Percentiles rank a stretch among this genome's conserved stretches.
Evolutionary conservation across 2,329 filamentous ascomycete genomes (phyloP).

Genomic region (Xylaria sp.): DNA sequence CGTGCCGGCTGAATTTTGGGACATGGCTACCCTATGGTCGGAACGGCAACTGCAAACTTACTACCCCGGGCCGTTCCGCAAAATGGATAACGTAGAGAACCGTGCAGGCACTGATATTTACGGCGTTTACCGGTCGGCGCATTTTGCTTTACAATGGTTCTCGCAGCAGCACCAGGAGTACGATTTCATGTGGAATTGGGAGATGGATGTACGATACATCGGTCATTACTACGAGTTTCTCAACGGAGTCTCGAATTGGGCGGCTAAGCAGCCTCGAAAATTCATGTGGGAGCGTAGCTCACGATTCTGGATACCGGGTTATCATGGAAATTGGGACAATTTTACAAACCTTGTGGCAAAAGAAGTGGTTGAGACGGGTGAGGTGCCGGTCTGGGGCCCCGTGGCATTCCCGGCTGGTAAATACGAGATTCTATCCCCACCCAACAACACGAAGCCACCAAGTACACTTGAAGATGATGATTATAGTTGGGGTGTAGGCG

Average conservation of each 20-base stretch:
- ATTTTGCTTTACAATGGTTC: conserved; percentile 54
- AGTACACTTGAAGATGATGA: conserved; percentile 67
- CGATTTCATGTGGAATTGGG: conserved; percentile 55
- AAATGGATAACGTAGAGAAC: conserved; percentile 54
- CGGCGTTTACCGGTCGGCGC: conserved; percentile 56
- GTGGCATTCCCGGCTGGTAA: conserved; percentile 41
- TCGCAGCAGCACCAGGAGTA: conserved; percentile 52
- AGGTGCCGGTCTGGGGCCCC: conserved; percentile 67
- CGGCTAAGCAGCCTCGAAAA: conserved; percentile 62
- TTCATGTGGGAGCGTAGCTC: conserved; percentile 66
- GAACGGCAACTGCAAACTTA: conserved; percentile 69
- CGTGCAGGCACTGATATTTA: conserved; percentile 52
- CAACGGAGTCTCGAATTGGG: conserved; percentile 58
- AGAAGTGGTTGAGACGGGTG: conserved; percentile 42
- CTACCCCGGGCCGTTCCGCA: conserved; percentile 64
- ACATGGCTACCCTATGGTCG: conserved; percentile 71
- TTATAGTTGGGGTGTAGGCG: conserved; percentile 63
- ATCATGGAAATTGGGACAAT: conserved; percentile 62
- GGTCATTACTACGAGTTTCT: conserved; percentile 62
- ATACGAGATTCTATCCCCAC: conserved; percentile 58
- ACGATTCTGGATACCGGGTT: conserved; percentile 64
- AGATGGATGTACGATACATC: conserved; percentile 53
- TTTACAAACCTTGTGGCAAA: conserved; percentile 61
- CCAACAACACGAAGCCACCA: conserved; percentile 64
- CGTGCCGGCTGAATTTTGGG: conserved; percentile 68